Percentiles rank a stretch among this genome's conserved stretches.
Conservation (phyloP, 2,329 filamentous ascomycete species). For the Verticillium alfalfae region DNA sequence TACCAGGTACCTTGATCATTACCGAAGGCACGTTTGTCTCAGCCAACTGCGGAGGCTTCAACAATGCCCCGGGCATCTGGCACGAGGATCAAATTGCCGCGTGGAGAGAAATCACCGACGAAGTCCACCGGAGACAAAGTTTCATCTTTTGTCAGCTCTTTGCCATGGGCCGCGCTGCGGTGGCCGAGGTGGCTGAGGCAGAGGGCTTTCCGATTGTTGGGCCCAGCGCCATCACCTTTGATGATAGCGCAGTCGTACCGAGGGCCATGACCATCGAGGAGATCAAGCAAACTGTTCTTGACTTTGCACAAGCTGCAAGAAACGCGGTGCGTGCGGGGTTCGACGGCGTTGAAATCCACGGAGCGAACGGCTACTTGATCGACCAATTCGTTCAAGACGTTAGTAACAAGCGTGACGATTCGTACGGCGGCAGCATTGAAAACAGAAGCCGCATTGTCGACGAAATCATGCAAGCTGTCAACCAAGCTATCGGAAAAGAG, state of each 20-base stretch:
- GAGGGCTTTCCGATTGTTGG: constrained; percentile 19
- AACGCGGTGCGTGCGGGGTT: constrained; percentile 58
- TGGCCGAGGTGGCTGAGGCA: constrained; percentile 13
- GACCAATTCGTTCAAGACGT: constrained; percentile 54
- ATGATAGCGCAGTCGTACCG: constrained; percentile 45
- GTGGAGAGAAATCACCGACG: constrained; percentile 16
- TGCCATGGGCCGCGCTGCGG: constrained; percentile 50
- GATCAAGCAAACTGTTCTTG: constrained; percentile 54
- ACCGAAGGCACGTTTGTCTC: constrained; percentile 37
- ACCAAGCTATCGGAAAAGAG: constrained; percentile 39
- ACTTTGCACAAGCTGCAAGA: constrained; percentile 46
- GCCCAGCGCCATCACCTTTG: constrained; percentile 24
- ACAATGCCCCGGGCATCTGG: neutral
- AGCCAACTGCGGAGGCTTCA: constrained; percentile 21
- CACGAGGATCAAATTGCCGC: constrained; percentile 16
- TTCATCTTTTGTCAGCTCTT: constrained; percentile 58
- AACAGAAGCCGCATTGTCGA: constrained; percentile 43
- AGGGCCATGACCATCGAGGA: constrained; percentile 58
- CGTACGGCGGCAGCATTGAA: constrained; percentile 46
- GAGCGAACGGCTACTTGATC: constrained; percentile 54
- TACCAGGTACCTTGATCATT: constrained; percentile 34
- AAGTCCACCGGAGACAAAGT: constrained; percentile 17
- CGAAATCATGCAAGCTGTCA: constrained; percentile 52
- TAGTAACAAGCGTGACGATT: constrained; percentile 42
- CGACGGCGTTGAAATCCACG: constrained; percentile 61